A percentile compares a stretch with the other conserved stretches of the same genome.
Evolutionary conservation across 2,329 filamentous ascomycete species (phyloP).

Genomic region (Alternaria arborescens): DNA sequence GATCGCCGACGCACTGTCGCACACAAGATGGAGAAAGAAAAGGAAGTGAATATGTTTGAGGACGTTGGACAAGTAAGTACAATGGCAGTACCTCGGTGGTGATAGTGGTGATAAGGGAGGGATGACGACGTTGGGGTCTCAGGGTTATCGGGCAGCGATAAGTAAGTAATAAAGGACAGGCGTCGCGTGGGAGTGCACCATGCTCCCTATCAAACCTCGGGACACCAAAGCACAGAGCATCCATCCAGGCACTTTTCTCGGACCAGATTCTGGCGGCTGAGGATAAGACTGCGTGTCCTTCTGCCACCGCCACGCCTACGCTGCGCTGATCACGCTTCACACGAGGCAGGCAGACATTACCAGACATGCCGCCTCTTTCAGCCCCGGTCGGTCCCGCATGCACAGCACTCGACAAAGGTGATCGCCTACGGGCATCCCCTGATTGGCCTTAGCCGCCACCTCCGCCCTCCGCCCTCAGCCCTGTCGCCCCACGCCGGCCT

Average conservation of each 20-base stretch:
- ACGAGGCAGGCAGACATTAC: background rate
- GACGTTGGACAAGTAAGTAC: slow-evolving; percentile 2
- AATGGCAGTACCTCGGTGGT: slow-evolving; percentile 9
- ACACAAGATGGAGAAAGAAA: slow-evolving; percentile 1
- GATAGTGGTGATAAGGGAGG: slow-evolving; percentile 12
- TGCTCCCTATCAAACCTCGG: slow-evolving; percentile 11
- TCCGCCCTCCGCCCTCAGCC: slow-evolving; percentile 26
- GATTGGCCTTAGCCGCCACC: slow-evolving; percentile 25
- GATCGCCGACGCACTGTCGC: slow-evolving; percentile 14
- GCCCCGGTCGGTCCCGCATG: slow-evolving; percentile 21
- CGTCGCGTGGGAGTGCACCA: slow-evolving; percentile 32
- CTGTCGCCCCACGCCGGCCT: slow-evolving; percentile 21
- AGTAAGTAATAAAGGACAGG: slow-evolving; percentile 18
- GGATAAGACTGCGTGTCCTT: slow-evolving; percentile 10
- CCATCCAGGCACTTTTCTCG: slow-evolving; percentile 21
- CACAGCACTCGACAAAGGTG: slow-evolving; percentile 11
- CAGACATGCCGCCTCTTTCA: background rate
- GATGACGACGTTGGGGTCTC: slow-evolving; percentile 9
- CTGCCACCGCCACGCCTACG: background rate
- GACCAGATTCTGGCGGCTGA: slow-evolving; percentile 13
- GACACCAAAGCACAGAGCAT: slow-evolving; percentile 13
- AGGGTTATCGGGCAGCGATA: slow-evolving; percentile 29
- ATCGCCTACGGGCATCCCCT: slow-evolving; percentile 20
- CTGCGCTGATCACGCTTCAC: background rate
- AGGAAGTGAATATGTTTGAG: background rate